Base-by-base conservation (phyloP, 2,329 filamentous ascomycete genomes). In the Xylaria multiplex region DNA sequence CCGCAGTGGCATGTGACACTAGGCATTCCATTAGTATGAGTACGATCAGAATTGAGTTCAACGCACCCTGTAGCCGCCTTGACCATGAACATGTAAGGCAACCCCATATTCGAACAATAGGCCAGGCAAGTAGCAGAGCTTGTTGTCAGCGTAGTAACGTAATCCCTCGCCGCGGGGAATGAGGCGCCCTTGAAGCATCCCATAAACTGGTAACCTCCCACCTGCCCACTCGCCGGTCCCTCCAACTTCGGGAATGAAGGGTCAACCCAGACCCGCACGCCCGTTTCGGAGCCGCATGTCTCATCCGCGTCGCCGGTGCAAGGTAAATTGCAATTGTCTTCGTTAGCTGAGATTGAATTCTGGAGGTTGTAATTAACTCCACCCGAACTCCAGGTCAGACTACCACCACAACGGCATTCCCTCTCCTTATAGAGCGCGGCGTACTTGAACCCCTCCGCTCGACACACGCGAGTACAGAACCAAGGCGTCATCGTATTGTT, bases 391-490 rank as follows among this genome's bases (percentile, higher is more conserved):
- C 69, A 69, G 19, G 67, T 57, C 9, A 75, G 66, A 53, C 67
- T 61, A 35, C 59, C 70, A n/a, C 71, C 73, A 62, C 76, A 77
- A 43, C 48, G 56, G 67, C 75, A 77, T 6, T 22, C 6, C 6
- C 32, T 30, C 50, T 70, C 66, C 43, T 72, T 52, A 14, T 53
- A 65, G 9, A 77, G 35, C 5, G 69, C 62, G 8, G 73, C 37
- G 35, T 70, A 75, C 43, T 73, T 74, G 68, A 69, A 76, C n/a
- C 75, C 75, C 16, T 71, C 70, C 1, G 67, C 71, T 24, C 75
- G 71, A 64, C 76, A 77, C 13, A 60, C 61, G 11, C 62, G 46
- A 13, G 67, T 57, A 57, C 76, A 78, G 61, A 66, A 65, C 30
- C 70, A 62, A 3, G 74, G 74, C 5, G 74, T 75, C 6, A 69